These are phyloP conservation scores for Limtongia smithiae DNA, from an alignment of 805 yeast species.

Conservation along the genomic window DNA sequence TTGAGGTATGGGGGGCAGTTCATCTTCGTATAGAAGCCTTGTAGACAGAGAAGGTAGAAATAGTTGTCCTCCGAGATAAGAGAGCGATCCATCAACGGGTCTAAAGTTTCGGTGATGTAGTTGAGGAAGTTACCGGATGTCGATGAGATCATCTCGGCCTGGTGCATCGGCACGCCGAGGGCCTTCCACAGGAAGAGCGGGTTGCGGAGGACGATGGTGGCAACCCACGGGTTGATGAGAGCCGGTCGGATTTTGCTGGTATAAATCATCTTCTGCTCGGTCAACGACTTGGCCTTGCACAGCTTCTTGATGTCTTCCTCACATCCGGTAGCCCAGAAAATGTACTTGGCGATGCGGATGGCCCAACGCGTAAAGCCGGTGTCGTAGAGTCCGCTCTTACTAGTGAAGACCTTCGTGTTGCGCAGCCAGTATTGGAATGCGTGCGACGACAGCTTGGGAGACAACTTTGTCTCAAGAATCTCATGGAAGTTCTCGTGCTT, in stretches of 20 bases:
- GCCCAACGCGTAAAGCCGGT: slow-evolving; percentile 91
- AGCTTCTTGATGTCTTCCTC: slow-evolving; percentile 50
- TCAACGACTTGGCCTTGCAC: slow-evolving; percentile 54
- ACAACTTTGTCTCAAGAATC: slow-evolving; percentile 52
- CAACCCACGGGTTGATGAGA: slow-evolving; percentile 65
- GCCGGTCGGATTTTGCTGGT: slow-evolving; percentile 59
- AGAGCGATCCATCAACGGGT: slow-evolving; percentile 64
- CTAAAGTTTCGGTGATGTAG: slow-evolving; percentile 73
- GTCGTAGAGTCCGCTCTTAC: slow-evolving; percentile 65
- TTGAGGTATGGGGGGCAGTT: slow-evolving; percentile 80
- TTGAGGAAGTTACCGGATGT: slow-evolving; percentile 53
- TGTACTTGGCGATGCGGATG: slow-evolving; percentile 57
- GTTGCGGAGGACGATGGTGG: slow-evolving; percentile 68
- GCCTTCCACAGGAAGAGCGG: slow-evolving; percentile 87
- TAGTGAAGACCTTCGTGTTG: slow-evolving; percentile 57
- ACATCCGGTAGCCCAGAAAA: slow-evolving; percentile 57
- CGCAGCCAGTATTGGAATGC: slow-evolving; percentile 79
- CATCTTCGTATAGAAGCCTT: slow-evolving; percentile 54
- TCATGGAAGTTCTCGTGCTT: slow-evolving; percentile 51
- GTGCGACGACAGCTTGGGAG: slow-evolving; percentile 71
- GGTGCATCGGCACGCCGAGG: slow-evolving; percentile 82
- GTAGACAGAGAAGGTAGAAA: slow-evolving; percentile 67
- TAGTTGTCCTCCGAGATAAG: slow-evolving; percentile 69
- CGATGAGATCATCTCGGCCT: slow-evolving; percentile 63
- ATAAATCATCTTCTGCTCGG: slow-evolving; percentile 67